Base-by-base conservation (phyloP, 2,329 filamentous ascomycete genomes). In the Plectosphaerella cucumerina region DNA sequence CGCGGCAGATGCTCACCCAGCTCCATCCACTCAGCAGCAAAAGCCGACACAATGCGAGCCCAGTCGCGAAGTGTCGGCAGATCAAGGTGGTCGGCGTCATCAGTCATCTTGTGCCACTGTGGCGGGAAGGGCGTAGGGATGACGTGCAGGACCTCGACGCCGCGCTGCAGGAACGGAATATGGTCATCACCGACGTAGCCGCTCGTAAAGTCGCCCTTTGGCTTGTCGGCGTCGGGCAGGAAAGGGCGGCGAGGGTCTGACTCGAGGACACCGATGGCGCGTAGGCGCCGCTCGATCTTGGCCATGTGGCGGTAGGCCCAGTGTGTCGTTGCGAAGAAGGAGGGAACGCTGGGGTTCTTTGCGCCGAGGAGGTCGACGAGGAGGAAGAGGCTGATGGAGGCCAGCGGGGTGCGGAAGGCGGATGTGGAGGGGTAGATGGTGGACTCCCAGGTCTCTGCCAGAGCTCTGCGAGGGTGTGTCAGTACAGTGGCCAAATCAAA, bases 241-340 rank as follows among this genome's bases (percentile, higher is more conserved):
- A 89, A 90, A 1, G 66, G 62, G 49, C 63, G 59, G n/a, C 59
- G 56, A 0, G 79, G 63, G 53, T 70, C 66, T 34, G 86, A 85
- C 63, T 89, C 85, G 54, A 93, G 81, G 33, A 87, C 70, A 1
- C 74, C 74, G 1, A 92, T 72, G 10, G 76, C 70, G 33, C 91
- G 84, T 65, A 97, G 76, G 22, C 91, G 85, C 47, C 74, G 70
- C 70, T 97, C 93, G 15, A 95, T 71, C 3, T 72, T 70, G 1
- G 89, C 86, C 75, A 97, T 82, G 53, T 81, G 79, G 58, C 82
- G 76, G 67, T 97, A 97, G 1, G 92, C 91, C 93, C 93, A 97
- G 65, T 97, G 93, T 0, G 93, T 97, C 1, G 86, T 87, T 53
- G 85, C 78, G 66, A 95, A 97, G 71, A 93, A 97, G 1, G 90